A percentile compares a stretch with the other conserved stretches of the same genome.
Evolutionary conservation across 1,139 yeast species (phyloP).

Genomic region (Diutina scorzettiae): DNA sequence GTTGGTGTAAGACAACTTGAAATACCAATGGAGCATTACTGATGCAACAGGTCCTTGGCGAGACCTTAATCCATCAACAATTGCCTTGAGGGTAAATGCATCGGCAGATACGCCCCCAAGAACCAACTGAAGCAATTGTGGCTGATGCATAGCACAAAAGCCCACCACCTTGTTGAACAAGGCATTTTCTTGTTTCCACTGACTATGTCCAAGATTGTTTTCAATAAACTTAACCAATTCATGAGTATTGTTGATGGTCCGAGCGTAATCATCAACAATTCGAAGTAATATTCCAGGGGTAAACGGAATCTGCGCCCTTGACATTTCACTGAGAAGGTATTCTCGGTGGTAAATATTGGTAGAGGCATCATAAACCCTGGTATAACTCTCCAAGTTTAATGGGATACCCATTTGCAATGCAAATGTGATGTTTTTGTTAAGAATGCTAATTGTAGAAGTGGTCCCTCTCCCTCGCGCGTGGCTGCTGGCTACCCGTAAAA

Average conservation of each 20-base stretch:
- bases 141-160: neutral
- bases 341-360: slow-evolving; percentile 28
- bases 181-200: slow-evolving; percentile 19
- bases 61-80: neutral
- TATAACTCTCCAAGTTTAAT: slow-evolving; percentile 23
- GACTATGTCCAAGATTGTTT: slow-evolving; percentile 17
- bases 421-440: slow-evolving; percentile 18
- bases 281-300: slow-evolving; percentile 11
- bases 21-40: slow-evolving; percentile 1
- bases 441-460: slow-evolving; percentile 24
- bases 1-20: neutral
- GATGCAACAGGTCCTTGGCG: neutral
- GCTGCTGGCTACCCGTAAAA: slow-evolving; percentile 21
- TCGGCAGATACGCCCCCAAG: neutral
- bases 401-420: slow-evolving; percentile 14
- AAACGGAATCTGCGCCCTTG: neutral
- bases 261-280: slow-evolving; percentile 26
- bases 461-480: slow-evolving; percentile 25
- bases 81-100: neutral
- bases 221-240: slow-evolving; percentile 25
- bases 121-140: neutral
- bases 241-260: slow-evolving; percentile 15
- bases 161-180: neutral
- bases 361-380: slow-evolving; percentile 27
- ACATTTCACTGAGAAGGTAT: slow-evolving; percentile 19